Evolutionary conservation across 371 early-diverging fungal species (phyloP).

Genomic region (Phascolomyces articulosus): DNA sequence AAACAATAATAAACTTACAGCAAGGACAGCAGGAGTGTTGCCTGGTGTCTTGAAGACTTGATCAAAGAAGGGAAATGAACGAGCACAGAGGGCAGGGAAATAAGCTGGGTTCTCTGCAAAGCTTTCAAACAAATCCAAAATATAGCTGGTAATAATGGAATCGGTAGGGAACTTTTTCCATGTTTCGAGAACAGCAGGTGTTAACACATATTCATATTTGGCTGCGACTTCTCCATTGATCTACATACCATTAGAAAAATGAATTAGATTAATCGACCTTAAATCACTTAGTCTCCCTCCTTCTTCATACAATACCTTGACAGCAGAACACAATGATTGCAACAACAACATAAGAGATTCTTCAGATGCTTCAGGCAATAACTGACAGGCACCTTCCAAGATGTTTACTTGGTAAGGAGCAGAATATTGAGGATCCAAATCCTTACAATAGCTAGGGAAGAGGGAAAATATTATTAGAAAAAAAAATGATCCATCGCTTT

Average conservation of each 20-base stretch:
- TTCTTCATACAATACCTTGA: conserved; percentile 52
- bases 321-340: conserved; percentile 73
- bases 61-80: conserved; percentile 74
- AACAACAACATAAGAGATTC: conserved; percentile 81
- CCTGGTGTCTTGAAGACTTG: conserved; percentile 54
- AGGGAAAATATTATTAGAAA: neutral
- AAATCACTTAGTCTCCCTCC: conserved; percentile 5
- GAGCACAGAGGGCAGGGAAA: conserved; percentile 63
- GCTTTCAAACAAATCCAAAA: conserved; percentile 79
- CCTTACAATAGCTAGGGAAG: conserved; percentile 61
- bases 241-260: too few relatives aligned
- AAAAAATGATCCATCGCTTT: too few relatives aligned
- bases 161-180: conserved; percentile 79
- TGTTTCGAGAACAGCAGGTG: conserved; percentile 75
- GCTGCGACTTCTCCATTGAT: conserved; percentile 74
- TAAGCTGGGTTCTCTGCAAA: conserved; percentile 72
- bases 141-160: conserved; percentile 66
- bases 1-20: conserved; percentile 40
- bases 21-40: conserved; percentile 50
- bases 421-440: conserved; percentile 58
- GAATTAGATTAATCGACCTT: neutral
- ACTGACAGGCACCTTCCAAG: conserved; percentile 66
- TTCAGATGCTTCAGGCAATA: conserved; percentile 71
- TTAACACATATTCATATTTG: conserved; percentile 70
- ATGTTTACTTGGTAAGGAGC: conserved; percentile 69